Evolutionary conservation across 148 eudicot genomes (phyloP).

Genomic region (Chenopodium suecicum): DNA sequence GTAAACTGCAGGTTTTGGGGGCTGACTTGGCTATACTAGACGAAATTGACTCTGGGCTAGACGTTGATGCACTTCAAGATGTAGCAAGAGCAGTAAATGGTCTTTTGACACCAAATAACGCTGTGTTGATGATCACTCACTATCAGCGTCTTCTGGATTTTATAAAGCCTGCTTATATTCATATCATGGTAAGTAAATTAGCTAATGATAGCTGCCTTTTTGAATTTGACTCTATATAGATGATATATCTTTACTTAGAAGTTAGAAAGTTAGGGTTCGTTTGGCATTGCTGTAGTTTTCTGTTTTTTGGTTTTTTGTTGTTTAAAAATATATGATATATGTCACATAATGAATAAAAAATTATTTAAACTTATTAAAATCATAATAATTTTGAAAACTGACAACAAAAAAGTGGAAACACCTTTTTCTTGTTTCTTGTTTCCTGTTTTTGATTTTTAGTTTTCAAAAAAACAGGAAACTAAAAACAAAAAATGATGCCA

Average conservation of each 20-base stretch:
- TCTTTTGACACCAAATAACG: constrained; percentile 66
- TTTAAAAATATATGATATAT: too few species aligned
- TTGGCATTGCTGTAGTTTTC: too few species aligned
- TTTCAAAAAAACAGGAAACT: too few species aligned
- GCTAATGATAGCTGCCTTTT: neutral
- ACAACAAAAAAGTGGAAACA: too few species aligned
- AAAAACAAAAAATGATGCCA: too few species aligned
- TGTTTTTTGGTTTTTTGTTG: too few species aligned
- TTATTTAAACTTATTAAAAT: too few species aligned
- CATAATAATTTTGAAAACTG: too few species aligned
- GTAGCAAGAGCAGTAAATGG: constrained; percentile 89
- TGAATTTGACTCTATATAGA: neutral
- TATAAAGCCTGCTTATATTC: constrained; percentile 76
- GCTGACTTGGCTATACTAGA: constrained; percentile 93
- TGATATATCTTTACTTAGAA: too few species aligned
- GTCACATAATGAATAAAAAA: too few species aligned
- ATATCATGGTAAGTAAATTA: constrained; percentile 71
- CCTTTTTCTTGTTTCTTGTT: too few species aligned
- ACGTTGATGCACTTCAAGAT: constrained; percentile 96
- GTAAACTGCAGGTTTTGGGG: constrained; percentile 69
- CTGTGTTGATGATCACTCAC: constrained; percentile 95
- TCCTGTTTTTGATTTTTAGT: too few species aligned
- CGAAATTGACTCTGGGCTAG: constrained; percentile 96
- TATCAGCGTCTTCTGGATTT: constrained; percentile 81
- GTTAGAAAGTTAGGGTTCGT: neutral